phyloP scores from a whole-genome alignment of 768 basidiomycete genomes.

The Collybia nuda region DNA sequence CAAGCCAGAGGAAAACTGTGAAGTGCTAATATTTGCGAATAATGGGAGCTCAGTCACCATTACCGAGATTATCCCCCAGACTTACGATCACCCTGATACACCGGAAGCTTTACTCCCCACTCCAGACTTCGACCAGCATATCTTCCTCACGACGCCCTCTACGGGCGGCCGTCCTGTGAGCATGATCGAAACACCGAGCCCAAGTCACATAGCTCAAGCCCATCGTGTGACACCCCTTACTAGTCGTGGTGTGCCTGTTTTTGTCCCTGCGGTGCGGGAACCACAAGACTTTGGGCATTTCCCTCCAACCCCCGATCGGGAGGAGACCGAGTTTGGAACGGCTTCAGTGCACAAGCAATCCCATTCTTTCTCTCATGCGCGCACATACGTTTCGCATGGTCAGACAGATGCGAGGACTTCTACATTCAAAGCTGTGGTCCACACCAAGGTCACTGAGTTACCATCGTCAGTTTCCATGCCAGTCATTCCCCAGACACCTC shows the following conservation, averaged over 20 bases:
- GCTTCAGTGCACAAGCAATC: constrained; percentile 21
- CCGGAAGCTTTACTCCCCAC: neutral
- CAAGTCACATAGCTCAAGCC: constrained; percentile 32
- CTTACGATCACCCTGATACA: no score
- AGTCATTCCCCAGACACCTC: constrained; percentile 26
- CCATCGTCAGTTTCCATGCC: constrained; percentile 19
- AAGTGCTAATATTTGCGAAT: neutral
- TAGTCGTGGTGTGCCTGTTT: constrained; percentile 34
- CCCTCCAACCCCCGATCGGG: constrained; percentile 34
- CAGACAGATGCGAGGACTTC: constrained; percentile 13
- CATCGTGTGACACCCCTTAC: constrained; percentile 36
- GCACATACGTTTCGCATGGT: constrained; percentile 10
- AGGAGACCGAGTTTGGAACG: constrained; percentile 23
- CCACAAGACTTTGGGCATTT: constrained; percentile 34
- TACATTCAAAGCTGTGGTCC: constrained; percentile 58
- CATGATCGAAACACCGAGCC: constrained; percentile 40
- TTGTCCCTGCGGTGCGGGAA: constrained; percentile 25
- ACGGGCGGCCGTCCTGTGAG: constrained; percentile 27
- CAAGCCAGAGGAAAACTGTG: neutral
- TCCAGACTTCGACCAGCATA: neutral
- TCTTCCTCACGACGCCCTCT: constrained; percentile 4
- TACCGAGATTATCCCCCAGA: neutral
- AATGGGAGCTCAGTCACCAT: neutral
- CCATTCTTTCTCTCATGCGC: constrained; percentile 20
- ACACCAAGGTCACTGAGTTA: constrained; percentile 50